These are phyloP conservation scores for Tuber melanosporum DNA, from an alignment of 495 filamentous ascomycete species.

Conservation along the genomic window DNA sequence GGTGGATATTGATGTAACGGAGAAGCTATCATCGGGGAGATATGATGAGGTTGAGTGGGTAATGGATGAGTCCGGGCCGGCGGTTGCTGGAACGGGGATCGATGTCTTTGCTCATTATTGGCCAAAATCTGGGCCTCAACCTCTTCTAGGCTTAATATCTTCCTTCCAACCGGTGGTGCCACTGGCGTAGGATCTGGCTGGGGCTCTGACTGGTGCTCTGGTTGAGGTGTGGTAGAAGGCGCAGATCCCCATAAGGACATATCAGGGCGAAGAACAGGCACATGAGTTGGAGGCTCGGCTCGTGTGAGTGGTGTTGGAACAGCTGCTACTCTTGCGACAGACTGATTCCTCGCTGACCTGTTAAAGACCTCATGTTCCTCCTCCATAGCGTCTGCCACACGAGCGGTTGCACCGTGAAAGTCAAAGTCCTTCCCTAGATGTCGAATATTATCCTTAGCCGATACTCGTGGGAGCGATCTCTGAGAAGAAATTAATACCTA, in stretches of 20 bases:
- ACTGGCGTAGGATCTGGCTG: conserved; percentile 11
- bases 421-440: conserved; percentile 78
- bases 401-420: conserved; percentile 86
- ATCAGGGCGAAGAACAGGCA: conserved; percentile 83
- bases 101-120: conserved; percentile 52
- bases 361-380: conserved; percentile 81
- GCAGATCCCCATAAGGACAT: conserved; percentile 83
- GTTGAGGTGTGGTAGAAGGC: conserved; percentile 48
- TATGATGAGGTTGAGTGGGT: conserved; percentile 32
- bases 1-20: conserved; percentile 38
- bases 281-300: conserved; percentile 26
- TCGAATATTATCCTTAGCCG: conserved; percentile 9
- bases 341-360: conserved; percentile 45
- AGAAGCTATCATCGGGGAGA: not conserved
- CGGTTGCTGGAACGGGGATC: conserved; percentile 35
- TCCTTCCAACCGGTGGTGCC: conserved; percentile 50
- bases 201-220: conserved; percentile 21
- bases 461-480: conserved; percentile 19
- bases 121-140: conserved; percentile 88
- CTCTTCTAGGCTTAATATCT: conserved; percentile 93
- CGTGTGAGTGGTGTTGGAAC: conserved; percentile 16
- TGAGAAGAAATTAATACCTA: conserved; percentile 39
- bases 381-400: conserved; percentile 72
- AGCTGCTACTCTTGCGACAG: conserved; percentile 20
- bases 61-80: conserved; percentile 28